Evolutionary conservation across 805 yeast species (phyloP).

Genomic region (Candida morakotiae): DNA sequence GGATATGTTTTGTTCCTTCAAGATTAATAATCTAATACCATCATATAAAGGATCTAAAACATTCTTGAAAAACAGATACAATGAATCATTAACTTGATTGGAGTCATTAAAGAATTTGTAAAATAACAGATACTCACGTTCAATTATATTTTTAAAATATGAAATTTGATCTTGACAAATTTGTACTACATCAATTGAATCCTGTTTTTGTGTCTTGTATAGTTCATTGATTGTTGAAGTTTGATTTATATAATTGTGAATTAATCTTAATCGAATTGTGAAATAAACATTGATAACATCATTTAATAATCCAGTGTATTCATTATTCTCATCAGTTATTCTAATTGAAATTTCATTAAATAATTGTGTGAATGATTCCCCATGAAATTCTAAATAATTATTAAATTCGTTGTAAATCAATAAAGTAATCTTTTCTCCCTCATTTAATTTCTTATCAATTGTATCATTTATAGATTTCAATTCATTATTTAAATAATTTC

Average conservation of each 20-base stretch:
- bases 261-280: conserved; percentile 47
- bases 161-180: conserved; percentile 60
- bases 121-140: conserved; percentile 60
- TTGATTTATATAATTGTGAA: conserved; percentile 35
- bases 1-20: conserved; percentile 66
- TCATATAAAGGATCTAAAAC: conserved; percentile 79
- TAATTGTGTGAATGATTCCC: conserved; percentile 25
- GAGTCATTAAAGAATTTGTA: conserved; percentile 40
- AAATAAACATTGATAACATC: conserved; percentile 69
- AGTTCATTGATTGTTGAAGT: conserved; percentile 26
- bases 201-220: conserved; percentile 7
- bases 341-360: conserved; percentile 34
- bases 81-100: conserved; percentile 23
- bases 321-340: conserved; percentile 37
- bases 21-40: conserved; percentile 55
- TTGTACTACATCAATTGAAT: conserved; percentile 51
- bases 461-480: conserved; percentile 29
- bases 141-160: conserved; percentile 54
- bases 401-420: conserved; percentile 61
- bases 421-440: conserved; percentile 40
- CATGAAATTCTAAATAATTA: conserved; percentile 15
- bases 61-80: conserved; percentile 54
- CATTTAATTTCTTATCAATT: conserved; percentile 15
- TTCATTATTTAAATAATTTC: conserved; percentile 56
- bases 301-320: conserved; percentile 61